phyloP scores from a whole-genome alignment of 805 yeast genomes.

The Starmera amethionina region DNA sequence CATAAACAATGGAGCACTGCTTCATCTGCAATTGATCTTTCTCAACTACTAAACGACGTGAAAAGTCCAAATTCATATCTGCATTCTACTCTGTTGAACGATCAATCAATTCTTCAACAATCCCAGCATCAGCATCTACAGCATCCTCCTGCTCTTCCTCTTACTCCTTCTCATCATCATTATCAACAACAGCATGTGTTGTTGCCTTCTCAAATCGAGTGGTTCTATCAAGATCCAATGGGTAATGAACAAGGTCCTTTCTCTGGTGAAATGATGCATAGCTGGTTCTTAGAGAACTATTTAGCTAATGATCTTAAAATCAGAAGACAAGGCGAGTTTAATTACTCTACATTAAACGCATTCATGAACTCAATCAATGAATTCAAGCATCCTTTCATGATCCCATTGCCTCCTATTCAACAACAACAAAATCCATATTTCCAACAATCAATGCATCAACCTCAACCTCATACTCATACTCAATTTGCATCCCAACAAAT shows the following conservation, averaged over 20 bases:
- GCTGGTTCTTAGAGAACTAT: constrained; percentile 60
- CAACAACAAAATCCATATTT: neutral
- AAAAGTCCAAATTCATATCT: too few relatives aligned
- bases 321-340: constrained; percentile 46
- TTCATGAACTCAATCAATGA: constrained; percentile 41
- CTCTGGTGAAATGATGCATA: constrained; percentile 63
- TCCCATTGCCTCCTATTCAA: constrained; percentile 32
- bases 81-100: too few relatives aligned
- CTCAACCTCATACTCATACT: constrained; percentile 2
- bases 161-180: neutral
- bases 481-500: constrained; percentile 5
- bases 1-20: too few relatives aligned
- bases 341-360: constrained; percentile 41
- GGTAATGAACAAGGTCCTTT: constrained; percentile 80
- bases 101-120: neutral
- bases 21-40: too few relatives aligned
- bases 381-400: constrained; percentile 48
- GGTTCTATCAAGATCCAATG: constrained; percentile 67
- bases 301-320: constrained; percentile 44
- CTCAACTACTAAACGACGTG: too few relatives aligned
- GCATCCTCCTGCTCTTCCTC: neutral
- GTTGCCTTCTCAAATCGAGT: constrained; percentile 36
- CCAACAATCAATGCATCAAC: constrained; percentile 1
- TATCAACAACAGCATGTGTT: constrained; percentile 10
- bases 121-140: constrained; percentile 1